Evolutionary conservation across 306 rosid genomes (phyloP), one percentile per base, ranked within the genome.

Genomic region (Dalbergia cochinchinensis): DNA sequence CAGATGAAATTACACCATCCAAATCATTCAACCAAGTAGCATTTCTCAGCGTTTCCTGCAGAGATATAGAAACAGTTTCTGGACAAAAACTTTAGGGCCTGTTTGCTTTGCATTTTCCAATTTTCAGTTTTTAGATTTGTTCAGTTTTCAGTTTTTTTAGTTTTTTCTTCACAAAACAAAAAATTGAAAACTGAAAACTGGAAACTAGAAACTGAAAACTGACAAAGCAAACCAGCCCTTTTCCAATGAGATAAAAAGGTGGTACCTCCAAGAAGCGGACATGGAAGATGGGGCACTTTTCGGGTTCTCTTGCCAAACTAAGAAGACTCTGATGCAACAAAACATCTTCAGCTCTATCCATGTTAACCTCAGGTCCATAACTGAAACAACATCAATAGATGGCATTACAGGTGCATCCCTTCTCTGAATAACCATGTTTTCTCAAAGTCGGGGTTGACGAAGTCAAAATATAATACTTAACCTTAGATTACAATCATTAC

Each of bases 321-420:
- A 96, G 98, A 85, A 96, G 96, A 69, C 42, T 90, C 82, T 86
- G 96, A 83, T 96, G 99, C 76, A 96, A 68, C 78, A 93, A 67
- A 86, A 96, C 94, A 78, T 96, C 99, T 86, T 96, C 98, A 72
- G 92, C 99, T 90, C 89, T 89, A 44, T 96, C 99, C 73, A 93
- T 82, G 88, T 96, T 96, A 44, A 96, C 94, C 79, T 93, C 99
- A 71, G 93, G 92, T 77, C 93, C 97, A 73, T 96, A 96, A 88
- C 99, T 96, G 97, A 50, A 76, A 88, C 71, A 74, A 83, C 41
- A 79, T 14, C 39, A 65, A n/a, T 26, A 74, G 60, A 73, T 60
- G 63, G 65, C 77, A 55, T 57, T 62, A 79, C 78, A 59, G 42
- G 76, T 65, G 62, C 50, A 80, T 78, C 70, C 79, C 33, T 35